phyloP scores from a whole-genome alignment of 2,329 filamentous ascomycete genomes.

The Neophaeococcomyces mojaviensis region DNA sequence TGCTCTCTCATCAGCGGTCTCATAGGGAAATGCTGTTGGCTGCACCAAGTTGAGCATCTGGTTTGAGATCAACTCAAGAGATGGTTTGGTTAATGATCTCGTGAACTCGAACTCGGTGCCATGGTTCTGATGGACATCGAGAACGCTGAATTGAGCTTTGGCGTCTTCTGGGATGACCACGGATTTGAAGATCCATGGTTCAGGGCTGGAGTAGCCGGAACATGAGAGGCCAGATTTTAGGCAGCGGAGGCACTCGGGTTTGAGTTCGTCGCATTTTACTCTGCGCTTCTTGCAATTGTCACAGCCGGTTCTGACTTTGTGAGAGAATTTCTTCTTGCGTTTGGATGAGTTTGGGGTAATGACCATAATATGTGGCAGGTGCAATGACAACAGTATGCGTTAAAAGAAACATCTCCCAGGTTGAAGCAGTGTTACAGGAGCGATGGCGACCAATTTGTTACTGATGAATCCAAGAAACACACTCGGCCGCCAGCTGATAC shows the following conservation, averaged over 20 bases:
- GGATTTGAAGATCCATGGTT: neutral
- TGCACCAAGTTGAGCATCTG: neutral
- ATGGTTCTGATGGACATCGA: neutral
- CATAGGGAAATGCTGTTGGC: neutral
- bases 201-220: slow-evolving; percentile 24
- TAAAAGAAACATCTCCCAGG: no score
- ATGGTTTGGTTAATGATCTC: neutral
- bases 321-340: slow-evolving; percentile 12
- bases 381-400: no score
- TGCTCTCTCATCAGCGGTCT: slow-evolving; percentile 4
- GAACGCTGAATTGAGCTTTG: slow-evolving; percentile 6
- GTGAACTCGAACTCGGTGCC: neutral
- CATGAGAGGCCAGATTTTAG: slow-evolving; percentile 28
- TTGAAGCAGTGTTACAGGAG: no score
- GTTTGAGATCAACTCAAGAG: neutral
- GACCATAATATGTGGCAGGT: no score
- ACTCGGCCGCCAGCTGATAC: no score
- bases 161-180: neutral
- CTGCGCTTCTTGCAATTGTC: slow-evolving; percentile 33
- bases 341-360: neutral
- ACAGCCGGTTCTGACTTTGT: slow-evolving; percentile 30
- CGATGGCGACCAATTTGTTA: no score
- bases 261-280: slow-evolving; percentile 32
- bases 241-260: slow-evolving; percentile 28
- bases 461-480: no score